Conservation (phyloP, 129 eudicot genomes). For the Flaveria trinervia region DNA sequence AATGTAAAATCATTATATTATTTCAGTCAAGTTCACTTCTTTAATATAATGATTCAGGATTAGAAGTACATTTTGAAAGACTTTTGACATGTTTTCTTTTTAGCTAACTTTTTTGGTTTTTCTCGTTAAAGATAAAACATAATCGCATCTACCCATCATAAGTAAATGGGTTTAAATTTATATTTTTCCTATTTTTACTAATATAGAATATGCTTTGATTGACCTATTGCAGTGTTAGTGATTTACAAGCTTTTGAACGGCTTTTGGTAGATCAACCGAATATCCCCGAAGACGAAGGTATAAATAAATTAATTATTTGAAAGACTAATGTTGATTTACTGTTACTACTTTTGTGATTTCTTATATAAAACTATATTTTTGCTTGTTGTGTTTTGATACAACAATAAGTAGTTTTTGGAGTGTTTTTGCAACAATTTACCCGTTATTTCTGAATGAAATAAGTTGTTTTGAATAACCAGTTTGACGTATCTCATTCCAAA, state of each 20-base stretch:
- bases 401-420: neutral
- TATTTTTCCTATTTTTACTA: neutral
- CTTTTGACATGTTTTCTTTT: neutral
- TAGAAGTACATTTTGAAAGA: neutral
- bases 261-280: conserved; percentile 88
- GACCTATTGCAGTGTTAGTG: conserved; percentile 55
- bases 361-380: too few species aligned
- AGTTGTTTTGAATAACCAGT: neutral
- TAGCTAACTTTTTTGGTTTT: neutral
- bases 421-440: neutral
- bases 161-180: neutral
- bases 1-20: neutral
- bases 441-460: neutral
- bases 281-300: conserved; percentile 82
- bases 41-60: neutral
- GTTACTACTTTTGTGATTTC: too few species aligned
- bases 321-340: too few species aligned
- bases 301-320: neutral
- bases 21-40: neutral
- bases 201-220: neutral
- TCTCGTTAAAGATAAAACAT: neutral
- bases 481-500: neutral
- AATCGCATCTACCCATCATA: neutral
- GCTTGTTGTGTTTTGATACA: too few species aligned
- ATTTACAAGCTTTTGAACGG: conserved; percentile 70